A percentile compares a stretch with the other conserved stretches of the same genome.
These are phyloP conservation scores for Pisolithus orientalis DNA, from an alignment of 768 basidiomycete species.

Conservation along the genomic window DNA sequence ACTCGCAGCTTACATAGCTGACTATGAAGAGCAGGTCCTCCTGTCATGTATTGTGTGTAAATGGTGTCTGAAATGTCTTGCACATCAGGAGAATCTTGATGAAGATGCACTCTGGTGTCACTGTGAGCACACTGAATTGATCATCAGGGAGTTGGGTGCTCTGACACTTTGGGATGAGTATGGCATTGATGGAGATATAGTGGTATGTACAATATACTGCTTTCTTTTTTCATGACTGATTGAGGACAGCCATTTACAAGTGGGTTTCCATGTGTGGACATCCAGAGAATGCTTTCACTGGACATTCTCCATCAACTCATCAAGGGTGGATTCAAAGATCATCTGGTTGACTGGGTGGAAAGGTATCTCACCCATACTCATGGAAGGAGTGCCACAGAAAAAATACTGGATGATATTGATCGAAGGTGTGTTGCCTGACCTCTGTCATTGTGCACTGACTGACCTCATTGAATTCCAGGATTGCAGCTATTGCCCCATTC, in stretches of 20 bases:
- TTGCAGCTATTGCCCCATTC: too few species aligned
- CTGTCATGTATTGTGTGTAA: constrained; percentile 10
- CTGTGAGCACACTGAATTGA: constrained; percentile 15
- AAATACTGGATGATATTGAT: too few species aligned
- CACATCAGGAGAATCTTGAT: not conserved
- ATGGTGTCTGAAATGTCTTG: constrained; percentile 14
- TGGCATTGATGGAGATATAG: not conserved
- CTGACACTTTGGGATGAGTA: constrained; percentile 19
- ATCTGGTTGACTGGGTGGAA: constrained; percentile 30
- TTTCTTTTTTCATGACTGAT: not conserved
- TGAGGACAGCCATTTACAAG: not conserved
- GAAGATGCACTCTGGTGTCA: constrained; percentile 2
- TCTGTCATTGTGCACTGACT: too few species aligned
- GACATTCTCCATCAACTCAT: constrained; percentile 42
- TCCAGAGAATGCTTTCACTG: constrained; percentile 37
- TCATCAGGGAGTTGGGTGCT: constrained; percentile 6
- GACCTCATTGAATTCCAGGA: too few species aligned
- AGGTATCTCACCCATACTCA: not conserved
- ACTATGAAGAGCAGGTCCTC: constrained; percentile 17
- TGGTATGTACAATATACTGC: not conserved
- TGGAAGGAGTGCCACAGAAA: too few species aligned
- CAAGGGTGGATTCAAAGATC: constrained; percentile 41
- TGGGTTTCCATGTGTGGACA: constrained; percentile 17
- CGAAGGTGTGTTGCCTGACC: too few species aligned
- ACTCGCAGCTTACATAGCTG: constrained; percentile 12